These are phyloP conservation scores for Fusarium globosum DNA, from an alignment of 2,329 filamentous ascomycete species.

Conservation along the genomic window DNA sequence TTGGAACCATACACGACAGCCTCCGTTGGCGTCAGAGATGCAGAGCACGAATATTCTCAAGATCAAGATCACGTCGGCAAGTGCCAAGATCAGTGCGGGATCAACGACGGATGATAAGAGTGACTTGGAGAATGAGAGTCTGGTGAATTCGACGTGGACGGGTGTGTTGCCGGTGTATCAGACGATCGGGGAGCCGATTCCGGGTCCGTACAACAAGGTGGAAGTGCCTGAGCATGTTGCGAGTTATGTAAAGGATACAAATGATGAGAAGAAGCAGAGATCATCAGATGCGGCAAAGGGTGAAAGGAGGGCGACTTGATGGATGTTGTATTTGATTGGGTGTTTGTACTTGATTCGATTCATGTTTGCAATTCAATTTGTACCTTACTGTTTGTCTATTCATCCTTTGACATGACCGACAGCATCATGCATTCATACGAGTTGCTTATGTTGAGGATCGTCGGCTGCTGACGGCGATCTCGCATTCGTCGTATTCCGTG, in stretches of 20 bases:
- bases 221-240: conserved; percentile 71
- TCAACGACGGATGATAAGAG: conserved; percentile 65
- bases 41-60: conserved; percentile 78
- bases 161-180: conserved; percentile 73
- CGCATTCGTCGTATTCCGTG: conserved; percentile 7
- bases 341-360: not conserved
- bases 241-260: conserved; percentile 53
- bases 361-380: not conserved
- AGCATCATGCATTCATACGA: no score
- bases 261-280: conserved; percentile 45
- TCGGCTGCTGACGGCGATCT: not conserved
- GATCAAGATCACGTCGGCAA: conserved; percentile 75
- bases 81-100: conserved; percentile 78
- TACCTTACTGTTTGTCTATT: not conserved
- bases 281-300: conserved; percentile 44
- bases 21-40: conserved; percentile 79
- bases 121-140: conserved; percentile 58
- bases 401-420: no score
- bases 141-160: conserved; percentile 62
- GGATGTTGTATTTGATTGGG: not conserved
- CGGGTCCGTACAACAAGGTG: conserved; percentile 68
- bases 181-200: conserved; percentile 71
- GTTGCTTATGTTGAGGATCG: not conserved
- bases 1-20: conserved; percentile 75
- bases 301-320: conserved; percentile 23